These are phyloP conservation scores for Cucurbita pepo DNA, from an alignment of 306 rosid species.

Conservation along the genomic window DNA sequence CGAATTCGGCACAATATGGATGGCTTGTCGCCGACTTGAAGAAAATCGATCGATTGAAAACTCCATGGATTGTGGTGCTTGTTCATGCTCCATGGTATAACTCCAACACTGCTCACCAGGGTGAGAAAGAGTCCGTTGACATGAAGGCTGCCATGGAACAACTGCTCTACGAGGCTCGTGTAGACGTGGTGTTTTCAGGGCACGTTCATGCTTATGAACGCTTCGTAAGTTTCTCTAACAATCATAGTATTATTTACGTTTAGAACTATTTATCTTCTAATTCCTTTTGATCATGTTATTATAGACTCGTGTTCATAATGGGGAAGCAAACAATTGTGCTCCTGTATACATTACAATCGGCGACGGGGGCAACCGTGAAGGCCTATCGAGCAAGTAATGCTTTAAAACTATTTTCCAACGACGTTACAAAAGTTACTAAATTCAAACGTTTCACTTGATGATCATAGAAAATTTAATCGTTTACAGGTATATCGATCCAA, in stretches of 20 bases:
- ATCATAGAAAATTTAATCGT: background rate
- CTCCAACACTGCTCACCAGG: slow-evolving; percentile 59
- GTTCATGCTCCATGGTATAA: slow-evolving; percentile 90
- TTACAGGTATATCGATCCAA: slow-evolving; percentile 33
- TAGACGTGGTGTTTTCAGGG: slow-evolving; percentile 21
- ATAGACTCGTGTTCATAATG: slow-evolving; percentile 65
- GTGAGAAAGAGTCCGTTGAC: slow-evolving; percentile 34
- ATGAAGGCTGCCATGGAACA: slow-evolving; percentile 66
- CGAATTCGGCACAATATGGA: slow-evolving; percentile 34
- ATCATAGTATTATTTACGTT: no score
- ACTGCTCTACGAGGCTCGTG: slow-evolving; percentile 44
- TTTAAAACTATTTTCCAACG: background rate
- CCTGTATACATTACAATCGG: slow-evolving; percentile 63
- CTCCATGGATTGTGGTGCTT: slow-evolving; percentile 55
- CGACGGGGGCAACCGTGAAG: slow-evolving; percentile 97
- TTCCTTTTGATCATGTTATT: background rate
- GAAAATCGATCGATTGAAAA: slow-evolving; percentile 30
- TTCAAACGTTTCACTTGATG: background rate
- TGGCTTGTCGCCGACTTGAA: slow-evolving; percentile 51
- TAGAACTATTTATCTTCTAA: background rate
- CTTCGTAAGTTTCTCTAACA: slow-evolving; percentile 32
- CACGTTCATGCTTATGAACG: slow-evolving; percentile 79
- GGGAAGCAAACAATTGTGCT: slow-evolving; percentile 42
- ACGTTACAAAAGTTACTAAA: background rate
- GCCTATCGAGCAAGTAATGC: slow-evolving; percentile 48